A percentile compares a stretch with the other conserved stretches of the same genome.
These are phyloP conservation scores for Graphiopsis chlorocephala DNA, from an alignment of 2,329 filamentous ascomycete species.

Conservation along the genomic window DNA sequence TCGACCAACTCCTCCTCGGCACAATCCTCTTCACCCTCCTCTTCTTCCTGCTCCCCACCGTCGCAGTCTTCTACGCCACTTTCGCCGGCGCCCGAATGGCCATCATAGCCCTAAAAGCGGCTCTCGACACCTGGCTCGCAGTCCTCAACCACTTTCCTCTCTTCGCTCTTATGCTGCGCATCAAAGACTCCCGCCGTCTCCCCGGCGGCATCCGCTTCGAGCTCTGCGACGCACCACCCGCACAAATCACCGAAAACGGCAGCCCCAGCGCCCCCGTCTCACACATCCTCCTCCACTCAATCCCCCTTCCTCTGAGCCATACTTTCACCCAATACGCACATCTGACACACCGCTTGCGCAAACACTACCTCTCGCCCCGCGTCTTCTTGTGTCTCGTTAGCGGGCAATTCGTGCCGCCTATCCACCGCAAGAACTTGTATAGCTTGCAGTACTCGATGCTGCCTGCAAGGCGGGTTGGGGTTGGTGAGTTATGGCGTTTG, in stretches of 20 bases:
- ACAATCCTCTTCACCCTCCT: slow-evolving; percentile 95
- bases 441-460: slow-evolving; percentile 98
- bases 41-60: slow-evolving; percentile 91
- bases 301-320: slow-evolving; percentile 82
- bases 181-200: slow-evolving; percentile 87
- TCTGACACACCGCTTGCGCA: slow-evolving; percentile 84
- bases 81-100: slow-evolving; percentile 93
- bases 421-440: slow-evolving; percentile 91
- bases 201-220: slow-evolving; percentile 91
- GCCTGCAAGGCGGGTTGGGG: slow-evolving; percentile 73
- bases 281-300: slow-evolving; percentile 58
- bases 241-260: slow-evolving; percentile 36
- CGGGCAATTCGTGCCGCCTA: slow-evolving; percentile 89
- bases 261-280: not conserved
- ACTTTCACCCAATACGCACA: slow-evolving; percentile 99
- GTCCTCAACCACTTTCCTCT: slow-evolving; percentile 97
- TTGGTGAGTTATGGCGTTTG: slow-evolving; percentile 75
- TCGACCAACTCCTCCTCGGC: slow-evolving; percentile 92
- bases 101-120: slow-evolving; percentile 89
- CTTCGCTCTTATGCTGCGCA: slow-evolving; percentile 90
- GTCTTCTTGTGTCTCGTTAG: slow-evolving; percentile 86
- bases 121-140: slow-evolving; percentile 85
- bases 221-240: slow-evolving; percentile 51
- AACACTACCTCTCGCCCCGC: slow-evolving; percentile 87
- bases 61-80: slow-evolving; percentile 94